Evolutionary conservation across 768 basidiomycete genomes (phyloP).

Genomic region (Fomitopsis pulvina): DNA sequence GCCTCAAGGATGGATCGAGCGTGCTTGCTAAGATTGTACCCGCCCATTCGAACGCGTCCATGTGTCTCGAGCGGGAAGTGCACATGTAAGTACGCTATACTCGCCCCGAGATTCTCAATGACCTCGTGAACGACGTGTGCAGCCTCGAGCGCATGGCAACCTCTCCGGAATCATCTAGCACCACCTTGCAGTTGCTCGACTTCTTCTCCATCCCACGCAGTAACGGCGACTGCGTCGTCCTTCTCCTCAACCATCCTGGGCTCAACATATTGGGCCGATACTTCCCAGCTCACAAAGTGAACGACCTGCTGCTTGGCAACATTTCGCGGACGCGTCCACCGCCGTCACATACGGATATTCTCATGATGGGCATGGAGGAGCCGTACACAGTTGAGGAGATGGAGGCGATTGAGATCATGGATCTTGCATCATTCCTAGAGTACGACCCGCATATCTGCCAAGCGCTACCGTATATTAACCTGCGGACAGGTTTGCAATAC

Average conservation of each 20-base stretch:
- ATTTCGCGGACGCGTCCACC: conserved; percentile 34
- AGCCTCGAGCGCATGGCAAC: conserved; percentile 47
- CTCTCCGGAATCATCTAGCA: conserved; percentile 44
- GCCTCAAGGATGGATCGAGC: conserved; percentile 61
- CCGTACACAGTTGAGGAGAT: conserved; percentile 41
- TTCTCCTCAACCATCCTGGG: conserved; percentile 68
- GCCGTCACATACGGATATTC: conserved; percentile 41
- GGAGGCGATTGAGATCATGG: conserved; percentile 65
- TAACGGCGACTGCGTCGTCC: conserved; percentile 61
- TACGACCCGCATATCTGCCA: conserved; percentile 23
- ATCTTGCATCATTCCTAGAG: conserved; percentile 72
- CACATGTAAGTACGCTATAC: conserved; percentile 47
- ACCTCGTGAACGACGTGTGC: neutral
- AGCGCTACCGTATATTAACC: neutral
- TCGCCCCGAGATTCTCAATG: neutral
- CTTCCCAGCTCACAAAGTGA: conserved; percentile 58
- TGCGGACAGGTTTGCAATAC: conserved; percentile 56
- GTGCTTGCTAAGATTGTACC: conserved; percentile 71
- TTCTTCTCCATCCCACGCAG: conserved; percentile 60
- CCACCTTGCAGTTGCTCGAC: conserved; percentile 53
- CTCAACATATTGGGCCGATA: conserved; percentile 65
- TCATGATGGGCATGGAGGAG: conserved; percentile 44
- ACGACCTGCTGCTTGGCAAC: conserved; percentile 60
- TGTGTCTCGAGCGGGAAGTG: conserved; percentile 66
- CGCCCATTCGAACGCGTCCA: conserved; percentile 64